Percentiles rank a stretch among this genome's conserved stretches.
Evolutionary conservation across 202 grass and related monocot genomes (phyloP).

Genomic region (Setaria italica): DNA sequence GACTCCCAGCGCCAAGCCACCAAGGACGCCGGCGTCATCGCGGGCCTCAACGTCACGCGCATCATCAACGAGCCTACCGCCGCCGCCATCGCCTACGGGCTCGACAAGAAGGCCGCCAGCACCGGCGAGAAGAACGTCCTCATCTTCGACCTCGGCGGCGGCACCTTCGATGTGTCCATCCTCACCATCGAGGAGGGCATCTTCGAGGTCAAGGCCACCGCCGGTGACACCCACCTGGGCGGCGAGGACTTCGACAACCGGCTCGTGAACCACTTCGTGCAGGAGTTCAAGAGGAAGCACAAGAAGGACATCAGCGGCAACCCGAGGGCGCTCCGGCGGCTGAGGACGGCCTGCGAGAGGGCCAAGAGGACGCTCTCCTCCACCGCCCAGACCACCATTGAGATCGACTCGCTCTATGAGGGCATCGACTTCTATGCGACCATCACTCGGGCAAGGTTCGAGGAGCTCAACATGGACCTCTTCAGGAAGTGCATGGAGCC

Average conservation of each 20-base stretch:
- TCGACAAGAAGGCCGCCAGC: constrained; percentile 70
- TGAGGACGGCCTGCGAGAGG: constrained; percentile 79
- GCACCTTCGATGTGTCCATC: constrained; percentile 92
- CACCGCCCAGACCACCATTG: constrained; percentile 71
- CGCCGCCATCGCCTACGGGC: constrained; percentile 75
- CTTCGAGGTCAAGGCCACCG: constrained; percentile 83
- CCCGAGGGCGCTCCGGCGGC: constrained; percentile 65
- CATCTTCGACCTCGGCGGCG: constrained; percentile 89
- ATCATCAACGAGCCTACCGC: constrained; percentile 86
- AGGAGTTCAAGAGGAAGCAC: constrained; percentile 82
- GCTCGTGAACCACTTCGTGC: constrained; percentile 79
- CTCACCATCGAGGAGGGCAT: constrained; percentile 87
- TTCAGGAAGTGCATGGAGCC: constrained; percentile 82
- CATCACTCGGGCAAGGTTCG: constrained; percentile 70
- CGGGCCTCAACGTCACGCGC: constrained; percentile 80
- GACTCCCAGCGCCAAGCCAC: constrained; percentile 88
- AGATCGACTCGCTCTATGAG: constrained; percentile 77
- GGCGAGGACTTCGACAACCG: constrained; percentile 90
- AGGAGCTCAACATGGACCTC: constrained; percentile 88
- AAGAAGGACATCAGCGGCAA: constrained; percentile 84
- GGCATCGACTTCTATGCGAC: constrained; percentile 83
- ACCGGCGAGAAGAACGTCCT: constrained; percentile 76
- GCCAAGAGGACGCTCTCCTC: constrained; percentile 81
- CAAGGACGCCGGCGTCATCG: constrained; percentile 76
- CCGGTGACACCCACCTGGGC: constrained; percentile 72